These are phyloP conservation scores for Mucor irregularis DNA, from an alignment of 371 early-diverging fungal genomes.

Conservation along the genomic window DNA sequence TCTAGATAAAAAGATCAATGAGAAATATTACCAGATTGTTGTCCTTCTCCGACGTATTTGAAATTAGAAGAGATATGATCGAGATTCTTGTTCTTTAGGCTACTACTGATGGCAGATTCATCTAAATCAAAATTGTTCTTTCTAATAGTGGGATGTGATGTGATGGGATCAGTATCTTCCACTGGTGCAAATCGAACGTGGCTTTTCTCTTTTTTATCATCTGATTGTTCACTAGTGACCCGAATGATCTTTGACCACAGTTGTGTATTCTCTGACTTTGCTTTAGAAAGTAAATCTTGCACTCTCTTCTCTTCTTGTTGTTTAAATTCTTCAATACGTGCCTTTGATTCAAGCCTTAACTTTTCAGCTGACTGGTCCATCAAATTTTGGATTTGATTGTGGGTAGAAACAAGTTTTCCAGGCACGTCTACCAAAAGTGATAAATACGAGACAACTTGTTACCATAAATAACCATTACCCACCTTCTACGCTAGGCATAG, in stretches of 20 bases:
- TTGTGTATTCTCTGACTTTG: slow-evolving; percentile 25
- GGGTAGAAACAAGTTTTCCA: slow-evolving; percentile 11
- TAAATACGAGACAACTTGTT: not conserved
- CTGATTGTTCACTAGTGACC: not conserved
- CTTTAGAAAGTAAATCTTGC: slow-evolving; percentile 12
- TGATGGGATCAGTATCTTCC: not conserved
- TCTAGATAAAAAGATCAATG: too few species aligned
- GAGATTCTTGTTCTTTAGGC: slow-evolving; percentile 14
- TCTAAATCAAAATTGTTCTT: slow-evolving; percentile 27
- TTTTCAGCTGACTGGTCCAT: slow-evolving; percentile 27
- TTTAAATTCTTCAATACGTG: slow-evolving; percentile 31
- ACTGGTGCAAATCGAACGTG: slow-evolving; percentile 13
- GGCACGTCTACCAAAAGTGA: slow-evolving; percentile 8
- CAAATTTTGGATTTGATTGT: slow-evolving; percentile 23
- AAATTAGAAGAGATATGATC: not conserved
- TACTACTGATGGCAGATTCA: slow-evolving; percentile 24
- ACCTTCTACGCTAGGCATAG: slow-evolving; percentile 11
- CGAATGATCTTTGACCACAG: slow-evolving; percentile 31
- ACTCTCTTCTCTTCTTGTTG: slow-evolving; percentile 22
- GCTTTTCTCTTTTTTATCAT: not conserved
- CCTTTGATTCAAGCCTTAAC: slow-evolving; percentile 25
- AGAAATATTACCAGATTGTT: not conserved
- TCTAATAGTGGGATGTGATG: slow-evolving; percentile 2
- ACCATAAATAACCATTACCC: not conserved
- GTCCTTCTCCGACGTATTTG: not conserved